A percentile compares a stretch with the other conserved stretches of the same genome.
These are phyloP conservation scores for Moelleriella libera DNA, from an alignment of 2,329 filamentous ascomycete species.

Conservation along the genomic window DNA sequence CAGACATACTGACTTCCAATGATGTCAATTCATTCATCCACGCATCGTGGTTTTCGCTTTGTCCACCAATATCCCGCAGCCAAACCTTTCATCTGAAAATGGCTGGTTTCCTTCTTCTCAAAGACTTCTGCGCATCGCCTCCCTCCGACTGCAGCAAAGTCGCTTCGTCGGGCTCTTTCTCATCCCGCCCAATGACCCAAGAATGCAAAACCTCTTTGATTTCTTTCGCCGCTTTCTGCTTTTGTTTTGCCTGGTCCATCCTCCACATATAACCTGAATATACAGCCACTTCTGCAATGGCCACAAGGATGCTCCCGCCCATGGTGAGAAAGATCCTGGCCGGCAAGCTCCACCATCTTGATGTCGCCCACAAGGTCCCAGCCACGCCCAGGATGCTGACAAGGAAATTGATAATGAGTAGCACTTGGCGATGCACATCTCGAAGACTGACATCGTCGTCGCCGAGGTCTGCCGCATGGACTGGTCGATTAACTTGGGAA, in stretches of 20 bases:
- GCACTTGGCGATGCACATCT: constrained; percentile 68
- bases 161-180: constrained; percentile 11
- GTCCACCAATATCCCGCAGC: neutral
- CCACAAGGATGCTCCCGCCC: constrained; percentile 54
- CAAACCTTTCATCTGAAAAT: neutral
- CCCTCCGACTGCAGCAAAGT: constrained; percentile 12
- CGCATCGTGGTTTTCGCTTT: neutral
- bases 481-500: constrained; percentile 36
- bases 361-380: constrained; percentile 64
- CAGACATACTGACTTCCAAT: no score
- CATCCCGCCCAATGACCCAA: constrained; percentile 45
- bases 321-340: constrained; percentile 57
- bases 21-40: neutral
- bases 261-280: constrained; percentile 64
- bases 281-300: constrained; percentile 62
- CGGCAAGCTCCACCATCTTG: constrained; percentile 61
- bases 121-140: constrained; percentile 5
- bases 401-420: constrained; percentile 79
- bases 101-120: constrained; percentile 11
- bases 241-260: constrained; percentile 51
- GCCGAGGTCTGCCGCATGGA: constrained; percentile 29
- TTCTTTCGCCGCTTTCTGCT: constrained; percentile 46
- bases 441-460: constrained; percentile 54
- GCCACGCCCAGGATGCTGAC: constrained; percentile 72
- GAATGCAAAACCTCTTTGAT: constrained; percentile 56